Conservation (phyloP, 495 filamentous ascomycete genomes). For the Penicillium canariense region DNA sequence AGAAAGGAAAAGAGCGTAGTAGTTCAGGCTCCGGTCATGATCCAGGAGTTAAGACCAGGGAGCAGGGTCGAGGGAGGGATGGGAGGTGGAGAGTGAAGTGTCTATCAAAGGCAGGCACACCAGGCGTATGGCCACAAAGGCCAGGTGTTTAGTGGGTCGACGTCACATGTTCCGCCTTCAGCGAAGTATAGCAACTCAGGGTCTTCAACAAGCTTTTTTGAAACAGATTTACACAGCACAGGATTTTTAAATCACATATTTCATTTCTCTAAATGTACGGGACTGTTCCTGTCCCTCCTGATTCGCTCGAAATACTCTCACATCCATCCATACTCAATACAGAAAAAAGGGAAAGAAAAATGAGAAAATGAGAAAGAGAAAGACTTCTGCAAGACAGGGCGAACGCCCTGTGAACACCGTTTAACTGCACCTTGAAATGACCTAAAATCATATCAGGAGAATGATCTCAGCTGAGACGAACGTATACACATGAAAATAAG, state of each 20-base stretch:
- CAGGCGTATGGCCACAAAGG: slow-evolving; percentile 22
- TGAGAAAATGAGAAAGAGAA: not conserved
- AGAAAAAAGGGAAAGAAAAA: slow-evolving; percentile 1
- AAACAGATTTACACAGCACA: not conserved
- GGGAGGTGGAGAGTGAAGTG: slow-evolving; percentile 3
- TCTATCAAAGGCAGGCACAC: slow-evolving; percentile 1
- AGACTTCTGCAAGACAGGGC: not conserved
- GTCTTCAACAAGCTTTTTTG: not conserved
- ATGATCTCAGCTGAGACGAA: slow-evolving; percentile 7
- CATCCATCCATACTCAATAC: not conserved
- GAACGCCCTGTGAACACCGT: slow-evolving; percentile 5
- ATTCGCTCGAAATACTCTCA: slow-evolving; percentile 9
- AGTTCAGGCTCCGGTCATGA: slow-evolving; percentile 9
- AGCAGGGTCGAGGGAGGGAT: slow-evolving; percentile 7
- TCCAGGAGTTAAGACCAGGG: slow-evolving; percentile 1
- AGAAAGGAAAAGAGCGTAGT: not conserved
- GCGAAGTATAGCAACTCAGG: slow-evolving; percentile 6
- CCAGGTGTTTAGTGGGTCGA: slow-evolving; percentile 35
- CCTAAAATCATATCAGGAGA: not conserved
- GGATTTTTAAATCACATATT: not conserved
- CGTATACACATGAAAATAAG: slow-evolving; percentile 5
- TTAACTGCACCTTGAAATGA: not conserved
- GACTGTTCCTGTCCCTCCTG: not conserved
- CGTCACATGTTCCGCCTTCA: slow-evolving; percentile 27
- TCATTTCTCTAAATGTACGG: not conserved